phyloP scores from a whole-genome alignment of 352 stramenopile genomes.

The Globisporangium paddicum region DNA sequence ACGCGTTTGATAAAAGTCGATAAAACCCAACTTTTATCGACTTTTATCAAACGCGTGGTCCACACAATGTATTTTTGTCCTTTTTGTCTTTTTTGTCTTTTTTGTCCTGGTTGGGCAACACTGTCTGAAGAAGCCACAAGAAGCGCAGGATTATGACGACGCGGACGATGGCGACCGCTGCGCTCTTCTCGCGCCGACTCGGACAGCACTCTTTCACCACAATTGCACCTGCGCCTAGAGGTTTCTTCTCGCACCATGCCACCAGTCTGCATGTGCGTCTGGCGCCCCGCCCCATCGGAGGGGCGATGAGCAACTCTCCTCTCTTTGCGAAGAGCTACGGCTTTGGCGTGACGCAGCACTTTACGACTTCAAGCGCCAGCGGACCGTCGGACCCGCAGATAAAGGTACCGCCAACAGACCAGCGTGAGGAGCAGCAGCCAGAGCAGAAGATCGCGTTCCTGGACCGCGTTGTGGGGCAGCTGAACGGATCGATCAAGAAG shows the following conservation, averaged over 20 bases:
- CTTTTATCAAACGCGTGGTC: too few relatives aligned
- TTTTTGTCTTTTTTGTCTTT: too few relatives aligned
- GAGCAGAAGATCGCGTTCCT: conserved; percentile 23
- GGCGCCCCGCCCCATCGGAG: neutral
- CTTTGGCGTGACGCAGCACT: neutral
- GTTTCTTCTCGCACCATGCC: neutral
- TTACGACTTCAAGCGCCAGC: neutral
- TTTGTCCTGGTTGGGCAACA: too few relatives aligned
- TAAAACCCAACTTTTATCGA: too few relatives aligned
- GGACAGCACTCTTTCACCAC: neutral
- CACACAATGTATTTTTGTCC: too few relatives aligned
- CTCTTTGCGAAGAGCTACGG: neutral
- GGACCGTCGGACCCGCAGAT: neutral
- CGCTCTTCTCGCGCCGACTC: conserved; percentile 1
- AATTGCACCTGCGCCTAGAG: too few relatives aligned
- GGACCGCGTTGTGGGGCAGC: conserved; percentile 61
- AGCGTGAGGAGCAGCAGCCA: neutral
- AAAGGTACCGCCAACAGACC: neutral
- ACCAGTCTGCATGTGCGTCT: neutral
- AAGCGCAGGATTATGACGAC: neutral
- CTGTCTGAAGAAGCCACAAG: neutral
- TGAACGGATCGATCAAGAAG: conserved; percentile 76
- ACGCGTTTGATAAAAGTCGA: too few relatives aligned
- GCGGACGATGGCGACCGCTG: neutral
- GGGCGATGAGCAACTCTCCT: neutral